These are phyloP conservation scores for Rhodotorula sp. DNA, from an alignment of 1,284 basidiomycete species.

Conservation along the genomic window DNA sequence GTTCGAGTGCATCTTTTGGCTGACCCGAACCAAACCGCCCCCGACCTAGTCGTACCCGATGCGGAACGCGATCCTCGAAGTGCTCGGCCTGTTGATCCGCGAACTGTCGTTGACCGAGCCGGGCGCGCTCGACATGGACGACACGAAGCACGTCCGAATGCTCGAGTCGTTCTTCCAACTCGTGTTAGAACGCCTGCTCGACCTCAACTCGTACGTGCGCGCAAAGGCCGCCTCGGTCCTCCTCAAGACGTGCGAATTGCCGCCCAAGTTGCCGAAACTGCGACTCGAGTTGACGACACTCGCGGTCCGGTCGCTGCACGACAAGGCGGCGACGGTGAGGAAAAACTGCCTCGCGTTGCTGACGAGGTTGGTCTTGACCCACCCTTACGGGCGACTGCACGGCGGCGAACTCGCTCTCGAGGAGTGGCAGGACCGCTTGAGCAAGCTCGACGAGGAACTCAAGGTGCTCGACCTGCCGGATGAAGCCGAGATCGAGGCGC, in stretches of 20 bases:
- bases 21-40: not conserved
- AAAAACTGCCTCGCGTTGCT: conserved; percentile 79
- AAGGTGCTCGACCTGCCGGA: conserved; percentile 60
- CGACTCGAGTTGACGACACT: conserved; percentile 71
- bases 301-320: conserved; percentile 77
- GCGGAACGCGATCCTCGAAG: conserved; percentile 86
- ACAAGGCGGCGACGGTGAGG: conserved; percentile 84
- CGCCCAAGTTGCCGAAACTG: conserved; percentile 81
- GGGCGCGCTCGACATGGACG: conserved; percentile 49
- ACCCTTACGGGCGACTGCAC: conserved; percentile 82
- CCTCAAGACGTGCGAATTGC: conserved; percentile 65
- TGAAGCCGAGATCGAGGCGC: conserved; percentile 44
- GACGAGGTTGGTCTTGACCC: conserved; percentile 74
- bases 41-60: conserved; percentile 78
- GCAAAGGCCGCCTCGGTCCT: conserved; percentile 79
- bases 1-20: too few species aligned
- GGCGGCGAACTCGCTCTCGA: conserved; percentile 74
- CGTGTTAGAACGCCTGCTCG: conserved; percentile 81
- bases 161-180: conserved; percentile 78
- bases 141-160: conserved; percentile 70
- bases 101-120: conserved; percentile 59
- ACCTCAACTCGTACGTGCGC: conserved; percentile 86
- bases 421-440: conserved; percentile 73
- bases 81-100: conserved; percentile 74
- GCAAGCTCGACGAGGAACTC: conserved; percentile 57